Base-by-base conservation (phyloP, 2,329 filamentous ascomycete species). In the Epichloe sp. region DNA sequence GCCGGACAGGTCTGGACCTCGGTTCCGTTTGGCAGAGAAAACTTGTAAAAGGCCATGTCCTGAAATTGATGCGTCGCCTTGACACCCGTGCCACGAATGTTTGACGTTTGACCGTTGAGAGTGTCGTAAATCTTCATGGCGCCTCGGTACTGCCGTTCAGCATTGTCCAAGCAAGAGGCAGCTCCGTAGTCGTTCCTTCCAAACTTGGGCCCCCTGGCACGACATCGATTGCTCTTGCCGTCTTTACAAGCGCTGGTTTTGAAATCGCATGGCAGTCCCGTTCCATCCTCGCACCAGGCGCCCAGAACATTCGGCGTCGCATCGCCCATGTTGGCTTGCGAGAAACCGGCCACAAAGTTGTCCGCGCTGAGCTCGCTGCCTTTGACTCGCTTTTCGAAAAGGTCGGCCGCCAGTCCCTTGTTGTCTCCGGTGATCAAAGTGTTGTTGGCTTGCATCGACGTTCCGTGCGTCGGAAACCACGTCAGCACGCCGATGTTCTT, bases 391-490 rank as follows among this genome's bases (percentile, higher is more conserved):
- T 86, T 79, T 65, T 96, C 90, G 56, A 95, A 86, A 5, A 95
- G 73, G 58, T 84, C 80, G 3, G 88, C 87, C 0, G 90, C 89
- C 5, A 95, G 85, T 5, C 90, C 90, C 69, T 96, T 95, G 72
- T 96, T 96, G 65, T 96, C 90, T 31, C 88, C 90, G 3, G 86
- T 83, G 46, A 94, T 81, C 6, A 95, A 74, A 0, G 88, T 95
- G 68, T 95, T 95, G 69, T 95, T 95, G 48, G 86, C 85, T 48
- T 88, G 80, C 73, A 95, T 82, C 2, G 88, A 94, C 0, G 90
- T 96, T 38, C 88, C 88, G 65, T 96, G 90, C 0, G 90, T 88
- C 2, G 90, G 80, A 63, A 91, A 95, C 86, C 89, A 96, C 14
- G 87, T 91, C 55, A 96, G 67, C 3, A 93, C 72, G n/a, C 87